Percentiles rank a stretch among this genome's conserved stretches.
phyloP scores from a whole-genome alignment of 352 stramenopile species.

The Halophytophthora polymorphica region DNA sequence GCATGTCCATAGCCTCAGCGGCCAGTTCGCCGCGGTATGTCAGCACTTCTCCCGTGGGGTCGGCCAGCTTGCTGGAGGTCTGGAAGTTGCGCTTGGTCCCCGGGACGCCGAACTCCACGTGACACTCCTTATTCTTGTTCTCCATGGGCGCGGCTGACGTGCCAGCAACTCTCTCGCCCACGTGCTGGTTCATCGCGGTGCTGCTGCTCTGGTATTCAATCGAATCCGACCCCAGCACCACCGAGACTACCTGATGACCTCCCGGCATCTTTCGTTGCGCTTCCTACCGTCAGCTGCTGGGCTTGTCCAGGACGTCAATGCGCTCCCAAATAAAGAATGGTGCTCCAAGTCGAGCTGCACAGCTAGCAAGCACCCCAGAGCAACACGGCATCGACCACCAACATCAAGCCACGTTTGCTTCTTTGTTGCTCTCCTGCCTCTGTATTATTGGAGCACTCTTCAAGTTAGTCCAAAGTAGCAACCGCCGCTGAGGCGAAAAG shows the following conservation, averaged over 20 bases:
- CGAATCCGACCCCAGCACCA: conserved; percentile 63
- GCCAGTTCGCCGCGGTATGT: conserved; percentile 61
- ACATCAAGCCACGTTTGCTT: too few species aligned
- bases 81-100: conserved; percentile 58
- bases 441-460: too few species aligned
- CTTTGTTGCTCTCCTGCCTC: too few species aligned
- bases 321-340: conserved; percentile 15
- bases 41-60: conserved; percentile 62
- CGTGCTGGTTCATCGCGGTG: conserved; percentile 43
- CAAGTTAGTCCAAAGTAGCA: too few species aligned
- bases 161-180: conserved; percentile 15
- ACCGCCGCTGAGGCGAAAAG: too few species aligned
- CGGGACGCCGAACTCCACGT: conserved; percentile 64
- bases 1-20: conserved; percentile 47
- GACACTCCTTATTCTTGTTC: conserved; percentile 63
- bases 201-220: conserved; percentile 51
- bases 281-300: not conserved
- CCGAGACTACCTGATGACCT: conserved; percentile 47
- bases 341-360: too few species aligned
- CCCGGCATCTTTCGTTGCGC: conserved; percentile 13
- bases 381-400: too few species aligned
- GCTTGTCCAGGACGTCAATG: conserved; percentile 1
- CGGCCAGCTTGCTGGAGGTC: conserved; percentile 44
- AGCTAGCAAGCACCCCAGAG: too few species aligned
- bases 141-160: conserved; percentile 10